phyloP scores from a whole-genome alignment of 78 protist species.

The Tieghemostelium lacteum region DNA sequence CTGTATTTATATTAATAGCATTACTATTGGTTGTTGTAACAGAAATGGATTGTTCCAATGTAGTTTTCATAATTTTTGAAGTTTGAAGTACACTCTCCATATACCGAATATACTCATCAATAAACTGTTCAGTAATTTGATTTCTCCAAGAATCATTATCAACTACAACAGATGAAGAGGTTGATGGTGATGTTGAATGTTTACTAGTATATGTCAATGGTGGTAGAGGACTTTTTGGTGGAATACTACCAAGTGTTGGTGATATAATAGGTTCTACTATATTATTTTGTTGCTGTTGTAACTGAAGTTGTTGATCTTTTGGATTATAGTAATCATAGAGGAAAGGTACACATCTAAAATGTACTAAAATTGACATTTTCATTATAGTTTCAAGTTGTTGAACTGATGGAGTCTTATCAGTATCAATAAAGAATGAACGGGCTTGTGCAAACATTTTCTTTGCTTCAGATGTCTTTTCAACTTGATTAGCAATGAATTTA shows the following conservation, averaged over 20 bases:
- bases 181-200: background rate
- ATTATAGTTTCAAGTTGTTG: slow-evolving; percentile 56
- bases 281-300: slow-evolving; percentile 20
- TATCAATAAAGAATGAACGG: slow-evolving; percentile 48
- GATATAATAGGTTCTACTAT: too few species aligned
- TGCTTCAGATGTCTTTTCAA: slow-evolving; percentile 53
- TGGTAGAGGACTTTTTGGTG: slow-evolving; percentile 56
- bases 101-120: slow-evolving; percentile 60
- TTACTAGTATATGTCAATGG: background rate
- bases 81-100: slow-evolving; percentile 63
- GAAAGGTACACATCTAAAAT: slow-evolving; percentile 79
- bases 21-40: background rate
- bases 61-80: slow-evolving; percentile 42
- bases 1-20: background rate
- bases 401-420: slow-evolving; percentile 56
- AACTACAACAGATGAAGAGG: background rate
- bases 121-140: slow-evolving; percentile 39
- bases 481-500: slow-evolving; percentile 51
- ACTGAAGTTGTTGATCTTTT: slow-evolving; percentile 7
- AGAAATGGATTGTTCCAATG: background rate
- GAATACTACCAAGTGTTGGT: slow-evolving; percentile 64
- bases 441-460: slow-evolving; percentile 57
- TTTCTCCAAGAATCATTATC: slow-evolving; percentile 17
- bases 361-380: slow-evolving; percentile 71
- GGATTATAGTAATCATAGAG: slow-evolving; percentile 37